Base-by-base conservation (phyloP, 768 basidiomycete genomes). In the Lactifluus hygrophoroides region DNA sequence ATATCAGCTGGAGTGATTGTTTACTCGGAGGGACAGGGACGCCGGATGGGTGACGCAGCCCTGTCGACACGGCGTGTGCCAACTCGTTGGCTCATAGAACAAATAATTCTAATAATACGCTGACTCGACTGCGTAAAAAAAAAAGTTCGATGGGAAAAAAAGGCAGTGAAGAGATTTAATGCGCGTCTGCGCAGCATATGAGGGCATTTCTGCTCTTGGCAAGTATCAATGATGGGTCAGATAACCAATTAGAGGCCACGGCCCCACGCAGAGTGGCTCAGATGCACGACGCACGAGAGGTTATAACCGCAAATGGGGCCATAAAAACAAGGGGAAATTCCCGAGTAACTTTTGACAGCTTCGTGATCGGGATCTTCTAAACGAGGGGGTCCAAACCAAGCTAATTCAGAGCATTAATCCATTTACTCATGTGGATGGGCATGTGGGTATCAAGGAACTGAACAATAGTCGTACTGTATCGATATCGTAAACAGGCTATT, bases 11-110 rank as follows among this genome's bases (percentile, higher is more conserved):
- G n/a, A n/a, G 37, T 48, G 21, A 30, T 32, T 42, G 25, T 17
- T 23, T 14, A 28, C 19, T 45, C 58, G 53, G 58, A 21, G 47
- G 8, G 2, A 23, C 3, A 21, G 25, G 25, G 5, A 7, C 34
- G 19, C 54, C 53, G 58, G 58, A 49, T 3, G 40, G 34, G 46
- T 54, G 58, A 49, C 28, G 57, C 44, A 58, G 42, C 30, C 34
- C 32, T 28, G 40, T 43, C 10, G 51, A 23, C 13, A 43, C 13
- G 30, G 30, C 25, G 16, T 6, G 30, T 0, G 16, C 52, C 38
- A 23, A 1, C n/a, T 32, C 13, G 38, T 49, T 30, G 40, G 47
- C 34, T 51, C 53, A 35, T 23, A 2, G n/a, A 21, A 23, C 27
- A 50, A 38, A n/a, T 11, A 13, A 37, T 21, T 11, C 27, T 7